Conservation (phyloP, 305 asterid genomes). For the Fraxinus xanthoxyloides region DNA sequence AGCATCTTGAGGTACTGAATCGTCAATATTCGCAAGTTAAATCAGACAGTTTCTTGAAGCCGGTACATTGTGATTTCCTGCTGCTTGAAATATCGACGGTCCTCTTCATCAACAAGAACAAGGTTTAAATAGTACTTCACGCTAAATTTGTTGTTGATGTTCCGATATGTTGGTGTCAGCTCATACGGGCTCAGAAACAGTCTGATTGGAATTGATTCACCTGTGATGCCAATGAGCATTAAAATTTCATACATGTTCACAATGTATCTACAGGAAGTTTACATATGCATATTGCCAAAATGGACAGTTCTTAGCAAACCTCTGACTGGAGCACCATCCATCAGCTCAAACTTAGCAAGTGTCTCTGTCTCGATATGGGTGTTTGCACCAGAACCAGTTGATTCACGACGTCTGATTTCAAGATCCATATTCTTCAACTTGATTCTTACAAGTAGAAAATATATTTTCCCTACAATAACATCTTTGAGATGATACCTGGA, state of each 20-base stretch:
- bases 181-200: constrained; percentile 95
- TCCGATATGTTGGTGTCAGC: constrained; percentile 79
- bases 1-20: neutral
- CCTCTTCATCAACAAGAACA: constrained; percentile 95
- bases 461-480: constrained; percentile 88
- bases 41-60: constrained; percentile 57
- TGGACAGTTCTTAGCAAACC: constrained; percentile 38
- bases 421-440: constrained; percentile 98
- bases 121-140: constrained; percentile 91
- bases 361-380: constrained; percentile 99
- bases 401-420: constrained; percentile 91
- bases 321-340: constrained; percentile 99
- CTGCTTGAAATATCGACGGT: constrained; percentile 92
- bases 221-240: constrained; percentile 32
- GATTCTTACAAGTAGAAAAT: constrained; percentile 93
- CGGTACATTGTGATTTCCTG: constrained; percentile 88
- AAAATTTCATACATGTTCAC: neutral
- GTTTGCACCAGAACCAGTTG: constrained; percentile 92
- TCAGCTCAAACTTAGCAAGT: constrained; percentile 93
- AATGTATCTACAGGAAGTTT: neutral
- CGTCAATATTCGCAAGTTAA: neutral
- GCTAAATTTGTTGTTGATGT: constrained; percentile 93
- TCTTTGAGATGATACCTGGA: constrained; percentile 97
- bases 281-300: neutral
- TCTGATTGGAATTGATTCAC: constrained; percentile 95